Evolutionary conservation across 129 eudicot genomes (phyloP).

Genomic region (Flaveria bidentis): DNA sequence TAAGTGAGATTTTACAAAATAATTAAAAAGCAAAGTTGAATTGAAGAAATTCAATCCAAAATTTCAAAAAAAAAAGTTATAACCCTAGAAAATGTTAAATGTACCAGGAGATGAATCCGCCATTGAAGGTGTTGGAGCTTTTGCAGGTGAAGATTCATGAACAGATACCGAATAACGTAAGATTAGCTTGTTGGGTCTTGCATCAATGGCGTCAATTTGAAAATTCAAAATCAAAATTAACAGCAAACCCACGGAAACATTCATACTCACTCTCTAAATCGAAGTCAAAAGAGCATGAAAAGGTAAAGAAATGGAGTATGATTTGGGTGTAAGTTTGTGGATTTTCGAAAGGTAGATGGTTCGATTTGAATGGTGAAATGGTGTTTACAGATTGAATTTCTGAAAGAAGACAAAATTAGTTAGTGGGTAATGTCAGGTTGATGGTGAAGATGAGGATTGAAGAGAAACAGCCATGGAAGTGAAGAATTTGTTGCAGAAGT

Average conservation of each 20-base stretch:
- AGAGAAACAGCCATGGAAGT: constrained; percentile 18
- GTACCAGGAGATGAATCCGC: constrained; percentile 56
- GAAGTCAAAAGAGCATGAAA: not conserved
- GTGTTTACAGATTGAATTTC: not conserved
- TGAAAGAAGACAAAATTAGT: constrained; percentile 8
- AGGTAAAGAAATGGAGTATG: not conserved
- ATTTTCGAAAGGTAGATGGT: constrained; percentile 15
- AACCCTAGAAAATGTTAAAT: constrained; percentile 23
- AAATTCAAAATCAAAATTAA: constrained; percentile 29
- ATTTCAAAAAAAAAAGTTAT: not conserved
- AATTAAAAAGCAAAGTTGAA: not conserved
- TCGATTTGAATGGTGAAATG: constrained; percentile 15
- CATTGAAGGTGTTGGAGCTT: constrained; percentile 36
- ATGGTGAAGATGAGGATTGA: not conserved
- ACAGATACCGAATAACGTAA: constrained; percentile 22
- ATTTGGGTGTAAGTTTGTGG: not conserved
- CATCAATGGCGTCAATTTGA: constrained; percentile 40
- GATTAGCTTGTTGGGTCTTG: constrained; percentile 32
- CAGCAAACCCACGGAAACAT: constrained; percentile 21
- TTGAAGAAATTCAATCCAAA: not conserved
- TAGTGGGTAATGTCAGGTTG: constrained; percentile 16
- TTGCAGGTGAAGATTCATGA: constrained; percentile 41
- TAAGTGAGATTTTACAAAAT: too few relatives aligned
- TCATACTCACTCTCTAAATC: constrained; percentile 29
- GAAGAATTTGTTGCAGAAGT: constrained; percentile 13